Conservation (phyloP, 257 asterid genomes). For the Parsonsia alboflavescens region DNA sequence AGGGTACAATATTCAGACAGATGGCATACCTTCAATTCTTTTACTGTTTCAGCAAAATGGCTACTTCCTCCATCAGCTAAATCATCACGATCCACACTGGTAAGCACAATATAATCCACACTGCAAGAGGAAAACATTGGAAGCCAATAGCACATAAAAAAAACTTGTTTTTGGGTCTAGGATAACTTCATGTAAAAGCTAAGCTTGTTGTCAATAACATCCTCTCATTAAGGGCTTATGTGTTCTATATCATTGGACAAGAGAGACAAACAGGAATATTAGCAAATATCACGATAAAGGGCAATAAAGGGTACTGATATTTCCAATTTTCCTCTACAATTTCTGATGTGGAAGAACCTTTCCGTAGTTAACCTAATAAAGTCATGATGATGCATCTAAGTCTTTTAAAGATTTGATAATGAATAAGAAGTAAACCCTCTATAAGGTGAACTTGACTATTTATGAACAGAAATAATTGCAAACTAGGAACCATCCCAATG, state of each 20-base stretch:
- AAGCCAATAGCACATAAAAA: background rate
- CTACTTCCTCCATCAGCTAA: conserved; percentile 95
- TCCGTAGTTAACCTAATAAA: background rate
- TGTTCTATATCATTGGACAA: background rate
- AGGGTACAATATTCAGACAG: background rate
- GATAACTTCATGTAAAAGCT: background rate
- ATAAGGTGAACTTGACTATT: too few species aligned
- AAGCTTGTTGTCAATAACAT: background rate
- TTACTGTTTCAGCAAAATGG: conserved; percentile 94
- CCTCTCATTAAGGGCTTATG: background rate
- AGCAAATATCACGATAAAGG: background rate
- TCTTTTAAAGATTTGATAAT: background rate
- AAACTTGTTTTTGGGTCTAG: background rate
- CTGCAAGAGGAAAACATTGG: conserved; percentile 38
- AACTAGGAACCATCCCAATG: background rate
- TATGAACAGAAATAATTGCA: background rate
- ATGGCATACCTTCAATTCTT: conserved; percentile 71
- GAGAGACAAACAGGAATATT: background rate
- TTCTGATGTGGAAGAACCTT: background rate
- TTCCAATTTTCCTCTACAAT: background rate
- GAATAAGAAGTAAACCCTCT: background rate
- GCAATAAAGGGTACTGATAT: background rate
- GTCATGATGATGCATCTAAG: background rate
- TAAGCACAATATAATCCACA: conserved; percentile 90
- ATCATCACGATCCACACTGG: conserved; percentile 97